A percentile compares a stretch with the other conserved stretches of the same genome.
Evolutionary conservation across 495 filamentous ascomycete species (phyloP).

Genomic region (Clavariopsis aquatica): DNA sequence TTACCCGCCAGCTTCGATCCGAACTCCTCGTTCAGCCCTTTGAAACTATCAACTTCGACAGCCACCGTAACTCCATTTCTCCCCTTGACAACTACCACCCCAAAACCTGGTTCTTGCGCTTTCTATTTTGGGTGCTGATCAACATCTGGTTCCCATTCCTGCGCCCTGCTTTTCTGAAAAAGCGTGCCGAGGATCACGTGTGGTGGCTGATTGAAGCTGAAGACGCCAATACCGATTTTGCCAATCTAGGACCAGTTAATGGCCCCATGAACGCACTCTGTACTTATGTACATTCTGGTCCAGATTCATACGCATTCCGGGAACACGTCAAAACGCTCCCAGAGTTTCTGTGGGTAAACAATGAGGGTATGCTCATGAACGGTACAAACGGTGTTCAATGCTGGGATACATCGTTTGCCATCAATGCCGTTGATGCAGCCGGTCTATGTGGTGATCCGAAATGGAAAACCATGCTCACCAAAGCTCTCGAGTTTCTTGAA

Average conservation of each 20-base stretch:
- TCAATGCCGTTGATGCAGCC: constrained; percentile 76
- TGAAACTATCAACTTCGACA: constrained; percentile 71
- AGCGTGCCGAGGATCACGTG: constrained; percentile 72
- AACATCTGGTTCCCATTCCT: constrained; percentile 77
- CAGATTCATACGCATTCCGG: constrained; percentile 70
- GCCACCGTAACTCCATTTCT: constrained; percentile 80
- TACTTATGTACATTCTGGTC: constrained; percentile 81
- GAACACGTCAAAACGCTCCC: constrained; percentile 76
- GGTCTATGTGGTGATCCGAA: constrained; percentile 75
- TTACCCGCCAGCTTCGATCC: constrained; percentile 71
- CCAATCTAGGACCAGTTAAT: constrained; percentile 86
- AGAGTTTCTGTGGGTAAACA: constrained; percentile 89
- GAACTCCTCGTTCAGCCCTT: constrained; percentile 85
- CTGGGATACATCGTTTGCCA: constrained; percentile 91
- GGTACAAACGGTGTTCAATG: constrained; percentile 96
- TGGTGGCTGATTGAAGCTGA: constrained; percentile 81
- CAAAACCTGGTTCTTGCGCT: constrained; percentile 78
- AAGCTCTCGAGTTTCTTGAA: constrained; percentile 83
- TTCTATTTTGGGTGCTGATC: constrained; percentile 71
- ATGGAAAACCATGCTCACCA: constrained; percentile 80
- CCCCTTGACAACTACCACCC: constrained; percentile 87
- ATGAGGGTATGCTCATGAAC: constrained; percentile 90
- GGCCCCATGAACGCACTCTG: constrained; percentile 81
- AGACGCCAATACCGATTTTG: constrained; percentile 87
- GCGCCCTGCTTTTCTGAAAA: constrained; percentile 57